Percentiles rank a stretch among this genome's conserved stretches.
These are phyloP conservation scores for Aspergillus saccharolyticus DNA, from an alignment of 495 filamentous ascomycete genomes.

Conservation along the genomic window DNA sequence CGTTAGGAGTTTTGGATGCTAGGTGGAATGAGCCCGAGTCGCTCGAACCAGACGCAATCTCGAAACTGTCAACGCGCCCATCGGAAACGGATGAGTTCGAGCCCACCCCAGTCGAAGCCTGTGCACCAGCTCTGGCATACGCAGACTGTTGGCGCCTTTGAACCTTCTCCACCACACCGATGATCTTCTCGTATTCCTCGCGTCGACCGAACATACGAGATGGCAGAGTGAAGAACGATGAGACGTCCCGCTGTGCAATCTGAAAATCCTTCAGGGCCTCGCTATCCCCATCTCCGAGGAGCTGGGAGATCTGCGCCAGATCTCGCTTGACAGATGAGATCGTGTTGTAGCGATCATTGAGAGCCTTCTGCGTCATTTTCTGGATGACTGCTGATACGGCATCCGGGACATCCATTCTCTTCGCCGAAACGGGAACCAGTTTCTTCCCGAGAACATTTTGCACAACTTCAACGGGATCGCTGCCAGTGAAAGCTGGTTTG, in stretches of 20 bases:
- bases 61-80: slow-evolving; percentile 49
- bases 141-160: slow-evolving; percentile 55
- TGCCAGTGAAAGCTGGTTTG: slow-evolving; percentile 69
- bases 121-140: slow-evolving; percentile 35
- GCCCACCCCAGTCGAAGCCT: slow-evolving; percentile 40
- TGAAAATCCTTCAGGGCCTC: slow-evolving; percentile 62
- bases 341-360: slow-evolving; percentile 79
- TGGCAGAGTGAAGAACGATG: slow-evolving; percentile 81
- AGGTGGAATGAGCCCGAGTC: slow-evolving; percentile 51
- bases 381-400: slow-evolving; percentile 74
- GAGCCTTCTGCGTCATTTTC: slow-evolving; percentile 83
- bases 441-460: slow-evolving; percentile 76
- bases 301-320: slow-evolving; percentile 58
- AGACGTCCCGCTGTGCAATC: slow-evolving; percentile 71
- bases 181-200: slow-evolving; percentile 61
- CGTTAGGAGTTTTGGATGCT: slow-evolving; percentile 37
- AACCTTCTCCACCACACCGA: slow-evolving; percentile 68
- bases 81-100: slow-evolving; percentile 56
- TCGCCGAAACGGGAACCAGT: slow-evolving; percentile 65
- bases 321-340: slow-evolving; percentile 77
- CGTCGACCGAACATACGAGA: slow-evolving; percentile 72
- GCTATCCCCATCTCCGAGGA: slow-evolving; percentile 70
- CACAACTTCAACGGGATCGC: slow-evolving; percentile 77
- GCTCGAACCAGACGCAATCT: slow-evolving; percentile 43
- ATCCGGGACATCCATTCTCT: slow-evolving; percentile 75